Conservation (phyloP, 1,284 basidiomycete genomes). For the Pseudozyma tsukubaensis region DNA sequence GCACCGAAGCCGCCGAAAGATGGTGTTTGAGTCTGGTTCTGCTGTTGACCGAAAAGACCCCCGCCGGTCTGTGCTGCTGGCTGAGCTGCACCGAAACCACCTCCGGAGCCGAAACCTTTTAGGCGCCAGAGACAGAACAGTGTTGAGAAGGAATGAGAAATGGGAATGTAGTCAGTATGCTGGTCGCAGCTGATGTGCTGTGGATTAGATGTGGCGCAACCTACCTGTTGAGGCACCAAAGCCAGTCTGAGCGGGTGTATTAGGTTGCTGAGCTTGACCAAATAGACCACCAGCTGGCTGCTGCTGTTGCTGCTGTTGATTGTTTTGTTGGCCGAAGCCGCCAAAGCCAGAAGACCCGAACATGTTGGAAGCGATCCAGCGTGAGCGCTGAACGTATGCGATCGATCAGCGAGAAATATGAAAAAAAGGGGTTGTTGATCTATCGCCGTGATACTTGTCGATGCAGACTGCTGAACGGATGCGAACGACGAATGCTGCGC, state of each 20-base stretch:
- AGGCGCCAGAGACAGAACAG: background rate
- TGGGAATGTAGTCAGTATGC: no score
- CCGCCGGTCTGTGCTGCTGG: slow-evolving; percentile 56
- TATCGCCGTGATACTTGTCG: no score
- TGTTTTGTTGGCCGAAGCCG: slow-evolving; percentile 63
- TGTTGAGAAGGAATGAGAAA: background rate
- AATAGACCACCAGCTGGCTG: slow-evolving; percentile 66
- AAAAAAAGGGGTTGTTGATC: no score
- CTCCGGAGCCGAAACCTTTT: slow-evolving; percentile 46
- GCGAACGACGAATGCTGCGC: no score
- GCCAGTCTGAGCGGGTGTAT: slow-evolving; percentile 59
- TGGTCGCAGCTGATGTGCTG: no score
- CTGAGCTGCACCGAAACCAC: slow-evolving; percentile 50
- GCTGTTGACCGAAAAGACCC: slow-evolving; percentile 66
- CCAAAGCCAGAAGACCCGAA: slow-evolving; percentile 58
- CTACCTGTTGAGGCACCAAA: slow-evolving; percentile 46
- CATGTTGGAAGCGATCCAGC: slow-evolving; percentile 28
- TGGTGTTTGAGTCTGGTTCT: slow-evolving; percentile 53
- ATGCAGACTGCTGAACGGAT: no score
- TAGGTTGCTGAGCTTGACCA: slow-evolving; percentile 62
- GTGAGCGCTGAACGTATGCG: background rate
- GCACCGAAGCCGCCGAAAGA: slow-evolving; percentile 56
- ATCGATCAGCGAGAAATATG: no score
- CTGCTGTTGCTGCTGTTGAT: slow-evolving; percentile 59
- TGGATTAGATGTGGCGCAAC: background rate